Evolutionary conservation across 192 early-diverging fungal genomes (phyloP).

Genomic region (Umbelopsis ramanniana): DNA sequence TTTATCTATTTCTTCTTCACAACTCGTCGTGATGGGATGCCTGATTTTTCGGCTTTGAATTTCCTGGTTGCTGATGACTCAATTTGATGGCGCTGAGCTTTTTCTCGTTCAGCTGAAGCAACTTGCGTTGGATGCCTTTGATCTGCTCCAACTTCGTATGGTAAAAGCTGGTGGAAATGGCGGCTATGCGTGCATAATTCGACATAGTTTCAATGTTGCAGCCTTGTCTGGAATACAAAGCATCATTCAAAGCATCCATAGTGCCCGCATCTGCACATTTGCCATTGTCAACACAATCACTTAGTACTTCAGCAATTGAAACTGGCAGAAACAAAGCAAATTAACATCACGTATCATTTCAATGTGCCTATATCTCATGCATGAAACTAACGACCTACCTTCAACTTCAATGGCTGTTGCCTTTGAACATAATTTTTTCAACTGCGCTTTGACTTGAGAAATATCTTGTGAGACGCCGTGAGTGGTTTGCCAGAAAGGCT

Average conservation of each 20-base stretch:
- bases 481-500: slow-evolving; percentile 5
- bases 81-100: not conserved
- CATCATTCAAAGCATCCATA: not conserved
- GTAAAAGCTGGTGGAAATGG: not conserved
- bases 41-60: not conserved
- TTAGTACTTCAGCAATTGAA: too few species aligned
- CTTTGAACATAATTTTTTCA: not conserved
- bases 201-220: not conserved
- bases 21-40: not conserved
- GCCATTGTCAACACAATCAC: too few species aligned
- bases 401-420: slow-evolving; percentile 3
- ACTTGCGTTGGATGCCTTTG: not conserved
- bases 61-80: not conserved
- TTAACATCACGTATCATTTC: too few species aligned
- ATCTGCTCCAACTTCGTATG: not conserved
- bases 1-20: not conserved
- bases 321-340: too few species aligned
- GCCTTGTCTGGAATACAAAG: not conserved
- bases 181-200: not conserved
- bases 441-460: not conserved
- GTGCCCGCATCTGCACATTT: not conserved
- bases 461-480: not conserved
- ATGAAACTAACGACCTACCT: not conserved
- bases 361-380: not conserved
- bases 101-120: not conserved